Percentiles rank a stretch among this genome's conserved stretches.
phyloP scores from a whole-genome alignment of 2,329 filamentous ascomycete species.

The Huntiella decipiens region DNA sequence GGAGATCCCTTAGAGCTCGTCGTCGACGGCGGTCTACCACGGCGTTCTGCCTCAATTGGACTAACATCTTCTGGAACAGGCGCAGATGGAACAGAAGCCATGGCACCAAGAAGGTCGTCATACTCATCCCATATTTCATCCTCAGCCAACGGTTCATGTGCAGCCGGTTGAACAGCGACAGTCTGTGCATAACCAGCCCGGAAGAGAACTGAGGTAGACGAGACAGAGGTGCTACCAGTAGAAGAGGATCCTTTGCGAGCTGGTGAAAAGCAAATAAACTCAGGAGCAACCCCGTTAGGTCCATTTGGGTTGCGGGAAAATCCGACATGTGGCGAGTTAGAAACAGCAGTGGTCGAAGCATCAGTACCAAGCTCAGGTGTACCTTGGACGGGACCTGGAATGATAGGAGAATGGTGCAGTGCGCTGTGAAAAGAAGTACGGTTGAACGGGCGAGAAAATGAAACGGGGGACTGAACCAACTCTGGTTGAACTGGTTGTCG shows the following conservation, averaged over 20 bases:
- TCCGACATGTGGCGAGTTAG: slow-evolving; percentile 13
- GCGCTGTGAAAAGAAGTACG: slow-evolving; percentile 27
- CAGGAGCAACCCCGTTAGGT: slow-evolving; percentile 19
- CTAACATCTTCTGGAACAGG: neutral
- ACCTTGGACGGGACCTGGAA: slow-evolving; percentile 2
- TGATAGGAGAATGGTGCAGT: slow-evolving; percentile 7
- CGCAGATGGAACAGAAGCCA: slow-evolving; percentile 25
- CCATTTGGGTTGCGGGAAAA: neutral
- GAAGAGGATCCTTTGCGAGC: slow-evolving; percentile 46
- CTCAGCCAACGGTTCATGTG: slow-evolving; percentile 45
- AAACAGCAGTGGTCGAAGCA: slow-evolving; percentile 17
- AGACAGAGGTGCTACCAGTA: slow-evolving; percentile 32
- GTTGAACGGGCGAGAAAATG: slow-evolving; percentile 71
- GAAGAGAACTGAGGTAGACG: slow-evolving; percentile 36
- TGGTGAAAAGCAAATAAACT: slow-evolving; percentile 58
- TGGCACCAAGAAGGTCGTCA: slow-evolving; percentile 58
- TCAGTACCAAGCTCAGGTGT: slow-evolving; percentile 22
- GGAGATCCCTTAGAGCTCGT: slow-evolving; percentile 37
- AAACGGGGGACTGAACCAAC: slow-evolving; percentile 38
- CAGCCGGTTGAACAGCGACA: slow-evolving; percentile 45
- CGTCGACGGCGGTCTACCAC: slow-evolving; percentile 28
- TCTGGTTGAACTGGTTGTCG: slow-evolving; percentile 17
- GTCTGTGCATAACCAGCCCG: slow-evolving; percentile 40
- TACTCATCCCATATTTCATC: slow-evolving; percentile 94
- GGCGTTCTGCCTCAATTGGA: too few species aligned